Conservation (phyloP, 169 alveolate genomes). For the Plasmodium vivax region DNA sequence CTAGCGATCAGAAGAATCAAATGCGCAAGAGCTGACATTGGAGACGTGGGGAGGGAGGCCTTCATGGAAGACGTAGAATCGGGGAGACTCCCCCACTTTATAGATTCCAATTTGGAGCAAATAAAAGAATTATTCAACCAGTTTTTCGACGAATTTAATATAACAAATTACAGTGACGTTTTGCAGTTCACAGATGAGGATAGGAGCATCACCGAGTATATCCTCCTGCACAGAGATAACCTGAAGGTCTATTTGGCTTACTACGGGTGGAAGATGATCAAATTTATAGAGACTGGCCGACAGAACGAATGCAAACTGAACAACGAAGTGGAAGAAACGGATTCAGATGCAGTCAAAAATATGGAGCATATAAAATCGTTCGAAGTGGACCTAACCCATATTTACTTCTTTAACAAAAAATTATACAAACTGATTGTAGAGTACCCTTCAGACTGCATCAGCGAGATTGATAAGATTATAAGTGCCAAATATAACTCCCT, state of each 20-base stretch:
- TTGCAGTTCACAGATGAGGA: slow-evolving; percentile 80
- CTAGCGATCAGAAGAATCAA: slow-evolving; percentile 85
- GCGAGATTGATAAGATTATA: slow-evolving; percentile 93
- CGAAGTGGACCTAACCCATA: slow-evolving; percentile 90
- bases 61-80: slow-evolving; percentile 88
- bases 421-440: slow-evolving; percentile 90
- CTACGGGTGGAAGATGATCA: slow-evolving; percentile 82
- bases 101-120: slow-evolving; percentile 84
- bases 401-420: slow-evolving; percentile 86
- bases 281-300: slow-evolving; percentile 75
- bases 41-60: slow-evolving; percentile 90
- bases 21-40: slow-evolving; percentile 88
- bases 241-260: slow-evolving; percentile 73
- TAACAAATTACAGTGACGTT: slow-evolving; percentile 81
- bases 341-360: slow-evolving; percentile 28
- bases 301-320: slow-evolving; percentile 69
- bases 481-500: slow-evolving; percentile 88
- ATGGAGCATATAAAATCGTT: slow-evolving; percentile 75
- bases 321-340: slow-evolving; percentile 48
- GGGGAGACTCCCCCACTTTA: slow-evolving; percentile 85
- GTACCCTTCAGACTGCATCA: slow-evolving; percentile 95
- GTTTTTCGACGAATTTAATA: slow-evolving; percentile 81
- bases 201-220: slow-evolving; percentile 75
- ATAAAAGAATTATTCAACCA: slow-evolving; percentile 81
- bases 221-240: slow-evolving; percentile 65